These are phyloP conservation scores for Epichloe bromicola DNA, from an alignment of 2,329 filamentous ascomycete species.

Conservation along the genomic window DNA sequence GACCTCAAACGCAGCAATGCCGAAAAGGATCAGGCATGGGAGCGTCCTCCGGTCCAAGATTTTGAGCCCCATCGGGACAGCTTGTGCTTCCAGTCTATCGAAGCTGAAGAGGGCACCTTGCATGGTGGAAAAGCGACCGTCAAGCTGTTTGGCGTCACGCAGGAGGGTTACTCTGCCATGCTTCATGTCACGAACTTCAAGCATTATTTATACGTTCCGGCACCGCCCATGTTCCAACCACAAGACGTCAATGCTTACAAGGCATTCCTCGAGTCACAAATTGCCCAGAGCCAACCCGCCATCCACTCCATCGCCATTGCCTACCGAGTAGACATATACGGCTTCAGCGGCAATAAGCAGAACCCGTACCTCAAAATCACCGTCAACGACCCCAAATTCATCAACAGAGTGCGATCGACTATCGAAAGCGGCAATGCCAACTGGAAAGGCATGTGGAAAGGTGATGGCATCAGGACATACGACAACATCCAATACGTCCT, in stretches of 20 bases:
- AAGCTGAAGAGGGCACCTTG: constrained; percentile 79
- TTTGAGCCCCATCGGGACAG: constrained; percentile 48
- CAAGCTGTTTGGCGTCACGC: constrained; percentile 86
- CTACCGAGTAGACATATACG: constrained; percentile 82
- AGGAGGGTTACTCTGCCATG: constrained; percentile 76
- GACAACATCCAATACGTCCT: constrained; percentile 93
- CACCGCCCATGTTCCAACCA: constrained; percentile 67
- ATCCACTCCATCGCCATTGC: constrained; percentile 74
- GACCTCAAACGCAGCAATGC: constrained; percentile 75
- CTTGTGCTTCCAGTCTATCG: constrained; percentile 90
- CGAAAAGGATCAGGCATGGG: constrained; percentile 92
- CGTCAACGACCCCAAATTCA: constrained; percentile 57
- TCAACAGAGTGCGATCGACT: constrained; percentile 13
- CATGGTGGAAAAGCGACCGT: constrained; percentile 64
- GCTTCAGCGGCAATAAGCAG: constrained; percentile 86
- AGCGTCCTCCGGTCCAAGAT: constrained; percentile 40
- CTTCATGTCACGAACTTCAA: constrained; percentile 92
- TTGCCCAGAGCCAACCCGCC: constrained; percentile 58
- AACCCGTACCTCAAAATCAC: constrained; percentile 90
- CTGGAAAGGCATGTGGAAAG: constrained; percentile 81
- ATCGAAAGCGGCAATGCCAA: constrained; percentile 71
- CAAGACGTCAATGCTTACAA: constrained; percentile 70
- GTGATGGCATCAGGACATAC: constrained; percentile 70
- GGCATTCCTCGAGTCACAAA: constrained; percentile 63
- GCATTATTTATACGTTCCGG: constrained; percentile 90